Conservation (phyloP, 2,329 filamentous ascomycete species). For the Knoxdaviesia proteae region DNA sequence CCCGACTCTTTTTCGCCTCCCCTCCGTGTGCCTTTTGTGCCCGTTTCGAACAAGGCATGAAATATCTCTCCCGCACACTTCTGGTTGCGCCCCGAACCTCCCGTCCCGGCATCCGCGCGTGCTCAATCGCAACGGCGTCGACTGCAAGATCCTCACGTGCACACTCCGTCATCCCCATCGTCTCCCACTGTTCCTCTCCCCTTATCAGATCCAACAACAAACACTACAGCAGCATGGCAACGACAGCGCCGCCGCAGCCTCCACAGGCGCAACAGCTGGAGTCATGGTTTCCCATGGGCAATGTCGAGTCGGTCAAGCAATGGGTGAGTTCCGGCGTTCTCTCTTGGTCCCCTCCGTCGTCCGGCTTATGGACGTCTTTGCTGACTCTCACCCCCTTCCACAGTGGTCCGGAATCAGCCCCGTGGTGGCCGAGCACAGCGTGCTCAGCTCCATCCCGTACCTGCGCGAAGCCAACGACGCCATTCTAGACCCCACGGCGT, state of each 20-base stretch:
- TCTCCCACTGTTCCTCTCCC: too few relatives aligned
- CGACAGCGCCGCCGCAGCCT: constrained; percentile 7
- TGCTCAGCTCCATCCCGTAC: constrained; percentile 70
- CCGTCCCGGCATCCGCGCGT: too few relatives aligned
- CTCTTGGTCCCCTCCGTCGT: neutral
- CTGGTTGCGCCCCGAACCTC: too few relatives aligned
- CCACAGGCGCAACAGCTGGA: constrained; percentile 9
- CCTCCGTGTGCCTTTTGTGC: too few relatives aligned
- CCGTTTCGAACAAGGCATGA: too few relatives aligned
- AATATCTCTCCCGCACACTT: too few relatives aligned
- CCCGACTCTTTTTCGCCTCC: too few relatives aligned
- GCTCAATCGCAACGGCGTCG: too few relatives aligned
- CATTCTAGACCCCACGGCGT: constrained; percentile 13
- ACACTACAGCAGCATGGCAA: constrained; percentile 1
- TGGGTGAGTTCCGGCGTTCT: constrained; percentile 40
- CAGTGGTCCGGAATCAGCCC: constrained; percentile 78
- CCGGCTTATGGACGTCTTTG: neutral
- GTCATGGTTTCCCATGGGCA: constrained; percentile 62
- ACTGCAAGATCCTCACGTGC: too few relatives aligned
- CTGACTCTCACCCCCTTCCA: constrained; percentile 4
- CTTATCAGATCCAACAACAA: too few relatives aligned
- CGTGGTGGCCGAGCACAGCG: constrained; percentile 65
- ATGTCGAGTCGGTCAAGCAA: constrained; percentile 79
- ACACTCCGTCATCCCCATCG: neutral
- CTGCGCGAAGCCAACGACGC: constrained; percentile 55